A percentile compares a stretch with the other conserved stretches of the same genome.
Evolutionary conservation across 257 asterid species (phyloP).

Genomic region (Agastache rugosa): DNA sequence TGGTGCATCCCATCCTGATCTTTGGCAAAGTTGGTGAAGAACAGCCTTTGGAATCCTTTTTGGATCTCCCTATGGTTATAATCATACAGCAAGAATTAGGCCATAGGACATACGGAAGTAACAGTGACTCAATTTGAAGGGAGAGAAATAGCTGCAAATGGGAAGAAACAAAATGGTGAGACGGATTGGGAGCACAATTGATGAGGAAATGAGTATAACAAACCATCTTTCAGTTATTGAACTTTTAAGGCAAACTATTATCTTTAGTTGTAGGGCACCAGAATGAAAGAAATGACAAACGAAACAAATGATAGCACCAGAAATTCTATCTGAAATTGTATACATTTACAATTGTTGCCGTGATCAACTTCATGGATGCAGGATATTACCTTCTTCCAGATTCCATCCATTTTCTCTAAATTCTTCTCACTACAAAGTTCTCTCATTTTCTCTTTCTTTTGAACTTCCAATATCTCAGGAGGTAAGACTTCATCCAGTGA

Average conservation of each 20-base stretch:
- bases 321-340: conserved; percentile 27
- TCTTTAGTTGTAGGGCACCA: conserved; percentile 18
- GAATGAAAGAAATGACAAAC: conserved; percentile 17
- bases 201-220: conserved; percentile 17
- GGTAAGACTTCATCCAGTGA: conserved; percentile 50
- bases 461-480: conserved; percentile 63
- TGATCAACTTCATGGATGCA: conserved; percentile 30
- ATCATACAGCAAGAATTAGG: conserved; percentile 34
- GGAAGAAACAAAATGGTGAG: conserved; percentile 18
- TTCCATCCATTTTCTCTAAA: conserved; percentile 84
- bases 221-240: conserved; percentile 17
- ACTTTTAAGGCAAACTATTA: not conserved
- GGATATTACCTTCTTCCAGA: conserved; percentile 88
- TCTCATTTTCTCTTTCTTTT: conserved; percentile 72
- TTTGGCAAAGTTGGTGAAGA: conserved; percentile 98
- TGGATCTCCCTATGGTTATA: conserved; percentile 74
- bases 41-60: conserved; percentile 91
- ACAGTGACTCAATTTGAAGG: conserved; percentile 28
- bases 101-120: conserved; percentile 14
- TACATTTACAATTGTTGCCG: conserved; percentile 19
- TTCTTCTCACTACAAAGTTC: conserved; percentile 72
- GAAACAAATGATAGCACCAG: conserved; percentile 35
- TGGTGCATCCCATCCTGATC: conserved; percentile 97
- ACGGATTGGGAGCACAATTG: conserved; percentile 11
- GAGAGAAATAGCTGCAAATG: conserved; percentile 19